These are phyloP conservation scores for Ceratocystiopsis minuta DNA, from an alignment of 2,329 filamentous ascomycete species.

Conservation along the genomic window DNA sequence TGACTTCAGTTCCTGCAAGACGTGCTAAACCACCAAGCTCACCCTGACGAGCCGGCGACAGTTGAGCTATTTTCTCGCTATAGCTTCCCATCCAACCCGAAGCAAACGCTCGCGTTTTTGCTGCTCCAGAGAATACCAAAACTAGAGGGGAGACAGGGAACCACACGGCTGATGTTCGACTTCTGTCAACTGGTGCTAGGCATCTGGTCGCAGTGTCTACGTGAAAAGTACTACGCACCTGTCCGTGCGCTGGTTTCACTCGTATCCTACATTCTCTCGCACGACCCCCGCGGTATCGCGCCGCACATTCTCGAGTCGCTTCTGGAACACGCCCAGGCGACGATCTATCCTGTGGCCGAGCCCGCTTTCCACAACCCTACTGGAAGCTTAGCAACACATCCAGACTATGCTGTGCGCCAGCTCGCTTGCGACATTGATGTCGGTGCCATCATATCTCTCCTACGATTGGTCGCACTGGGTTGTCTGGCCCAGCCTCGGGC, in stretches of 20 bases:
- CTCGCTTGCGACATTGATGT: constrained; percentile 41
- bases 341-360: constrained; percentile 41
- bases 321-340: constrained; percentile 35
- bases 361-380: constrained; percentile 32
- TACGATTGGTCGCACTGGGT: constrained; percentile 45
- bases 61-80: constrained; percentile 51
- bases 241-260: constrained; percentile 48
- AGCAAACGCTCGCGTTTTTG: constrained; percentile 47
- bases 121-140: constrained; percentile 49
- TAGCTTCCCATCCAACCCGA: constrained; percentile 44
- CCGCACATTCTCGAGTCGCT: constrained; percentile 40
- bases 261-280: constrained; percentile 43
- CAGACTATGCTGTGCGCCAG: constrained; percentile 23
- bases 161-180: constrained; percentile 39
- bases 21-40: constrained; percentile 42
- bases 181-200: constrained; percentile 46
- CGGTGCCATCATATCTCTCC: constrained; percentile 41
- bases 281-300: constrained; percentile 40
- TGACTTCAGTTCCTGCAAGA: constrained; percentile 37
- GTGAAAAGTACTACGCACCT: constrained; percentile 44
- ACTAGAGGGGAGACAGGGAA: constrained; percentile 30
- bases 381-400: constrained; percentile 27
- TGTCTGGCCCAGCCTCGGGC: constrained; percentile 23
- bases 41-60: constrained; percentile 37
- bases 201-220: constrained; percentile 50